Percentiles rank a stretch among this genome's conserved stretches.
phyloP scores from a whole-genome alignment of 768 basidiomycete species.

The Lactifluus rugatus region DNA sequence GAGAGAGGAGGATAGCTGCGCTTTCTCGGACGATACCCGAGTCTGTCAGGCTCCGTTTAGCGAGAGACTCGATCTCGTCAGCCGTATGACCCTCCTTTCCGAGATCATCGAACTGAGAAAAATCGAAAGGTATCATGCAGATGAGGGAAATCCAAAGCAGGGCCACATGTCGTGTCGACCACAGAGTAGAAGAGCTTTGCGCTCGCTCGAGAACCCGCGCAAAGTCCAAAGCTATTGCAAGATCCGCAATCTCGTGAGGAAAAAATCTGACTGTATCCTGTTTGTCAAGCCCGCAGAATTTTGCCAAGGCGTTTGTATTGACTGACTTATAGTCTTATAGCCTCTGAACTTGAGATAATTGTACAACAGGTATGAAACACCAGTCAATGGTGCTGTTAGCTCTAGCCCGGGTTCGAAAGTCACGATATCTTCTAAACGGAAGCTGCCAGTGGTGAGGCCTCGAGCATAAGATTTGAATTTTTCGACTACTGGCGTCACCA shows the following conservation, averaged over 20 bases:
- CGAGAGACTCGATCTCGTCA: constrained; percentile 44
- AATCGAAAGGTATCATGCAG: constrained; percentile 87
- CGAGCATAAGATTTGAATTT: constrained; percentile 48
- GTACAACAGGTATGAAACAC: constrained; percentile 59
- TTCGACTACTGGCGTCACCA: constrained; percentile 68
- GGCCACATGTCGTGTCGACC: constrained; percentile 76
- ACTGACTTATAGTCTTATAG: constrained; percentile 83
- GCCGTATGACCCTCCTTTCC: constrained; percentile 47
- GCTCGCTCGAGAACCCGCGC: constrained; percentile 40
- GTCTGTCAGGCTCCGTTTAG: constrained; percentile 45
- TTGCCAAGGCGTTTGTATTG: constrained; percentile 2
- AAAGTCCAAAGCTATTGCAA: constrained; percentile 64
- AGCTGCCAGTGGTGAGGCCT: constrained; percentile 16
- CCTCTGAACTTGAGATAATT: constrained; percentile 81
- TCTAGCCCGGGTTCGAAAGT: constrained; percentile 27
- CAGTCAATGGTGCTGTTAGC: constrained; percentile 28
- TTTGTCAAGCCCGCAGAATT: neutral
- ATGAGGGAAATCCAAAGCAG: constrained; percentile 93
- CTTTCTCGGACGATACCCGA: constrained; percentile 82
- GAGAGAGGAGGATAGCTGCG: constrained; percentile 70
- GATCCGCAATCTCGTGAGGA: constrained; percentile 81
- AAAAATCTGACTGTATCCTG: constrained; percentile 71
- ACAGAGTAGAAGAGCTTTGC: constrained; percentile 36
- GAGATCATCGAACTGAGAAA: constrained; percentile 72
- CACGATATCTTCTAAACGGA: constrained; percentile 5